A percentile compares a stretch with the other conserved stretches of the same genome.
Conservation (phyloP, 805 yeast species). For the Saturnispora zaruensis region DNA sequence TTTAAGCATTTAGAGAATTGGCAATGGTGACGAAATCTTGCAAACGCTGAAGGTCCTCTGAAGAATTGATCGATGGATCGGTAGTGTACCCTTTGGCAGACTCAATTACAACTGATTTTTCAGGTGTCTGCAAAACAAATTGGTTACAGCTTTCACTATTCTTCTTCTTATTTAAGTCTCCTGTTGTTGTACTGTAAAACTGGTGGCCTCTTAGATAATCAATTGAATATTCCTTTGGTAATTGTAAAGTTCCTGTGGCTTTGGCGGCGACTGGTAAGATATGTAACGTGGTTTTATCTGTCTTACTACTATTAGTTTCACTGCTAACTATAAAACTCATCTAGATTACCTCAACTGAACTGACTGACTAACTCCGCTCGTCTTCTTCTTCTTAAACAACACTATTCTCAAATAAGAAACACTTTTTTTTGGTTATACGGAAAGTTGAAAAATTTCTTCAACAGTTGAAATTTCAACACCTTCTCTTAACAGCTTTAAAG, state of each 20-base stretch:
- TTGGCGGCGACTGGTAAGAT: constrained; percentile 1
- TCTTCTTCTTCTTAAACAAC: neutral
- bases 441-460: neutral
- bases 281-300: neutral
- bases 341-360: neutral
- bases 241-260: neutral
- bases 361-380: neutral
- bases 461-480: neutral
- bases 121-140: neutral
- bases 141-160: neutral
- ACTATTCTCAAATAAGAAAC: too few relatives aligned
- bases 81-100: neutral
- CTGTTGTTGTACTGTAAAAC: neutral
- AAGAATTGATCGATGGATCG: neutral
- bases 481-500: neutral
- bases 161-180: neutral
- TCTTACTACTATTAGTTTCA: neutral
- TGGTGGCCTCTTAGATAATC: constrained; percentile 1
- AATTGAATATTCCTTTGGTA: neutral
- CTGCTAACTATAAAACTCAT: neutral
- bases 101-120: neutral
- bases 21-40: neutral
- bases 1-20: neutral
- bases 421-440: neutral
- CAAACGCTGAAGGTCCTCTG: neutral